Evolutionary conservation across 805 yeast species (phyloP), one percentile per base, ranked within the genome.

Genomic region (Ascoidea asiatica): DNA sequence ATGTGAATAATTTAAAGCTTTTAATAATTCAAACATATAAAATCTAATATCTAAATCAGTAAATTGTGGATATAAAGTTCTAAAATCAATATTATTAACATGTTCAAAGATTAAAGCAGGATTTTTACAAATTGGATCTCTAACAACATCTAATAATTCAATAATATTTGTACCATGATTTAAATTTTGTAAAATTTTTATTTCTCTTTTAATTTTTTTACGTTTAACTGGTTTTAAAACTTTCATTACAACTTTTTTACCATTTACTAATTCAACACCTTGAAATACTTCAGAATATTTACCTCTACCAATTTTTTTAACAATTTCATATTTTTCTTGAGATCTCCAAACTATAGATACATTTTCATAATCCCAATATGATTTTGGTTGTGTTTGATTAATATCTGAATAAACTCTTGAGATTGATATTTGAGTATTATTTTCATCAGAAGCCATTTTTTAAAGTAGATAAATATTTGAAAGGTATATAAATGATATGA

Each of bases 251-350:
- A 92, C 82, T 39, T 70, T 69, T 46, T 68, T 72, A 44, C 75
- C 78, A 50, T 74, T 75, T 44, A 74, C 67, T 43, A 84, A 66
- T 57, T 84, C 81, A 39, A 80, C 71, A 22, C 95, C 96, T 58
- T 79, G 82, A 59, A 89, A 89, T 23, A 89, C 97, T 61, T 89
- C 97, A n/a, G 94, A 81, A 63, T 88, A 89, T 65, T 86, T 89
- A 21, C 97, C 97, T 46, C 95, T 73, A 13, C 97, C 97, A 18
- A 89, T 81, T 62, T 88, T 86, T 50, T 73, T 71, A 44, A 83
- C 74, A 48, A 89, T 82, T 60, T 89, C 97, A 58, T 81, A 82
- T 55, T 76, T 64, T 43, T 78, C 74, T 52, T 84, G 94, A 39
- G 76, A 68, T 36, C 92, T 88, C 95, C 96, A 88, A 52, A 76